These are phyloP conservation scores for Cajanus cajan DNA, from an alignment of 306 rosid species.

Conservation along the genomic window DNA sequence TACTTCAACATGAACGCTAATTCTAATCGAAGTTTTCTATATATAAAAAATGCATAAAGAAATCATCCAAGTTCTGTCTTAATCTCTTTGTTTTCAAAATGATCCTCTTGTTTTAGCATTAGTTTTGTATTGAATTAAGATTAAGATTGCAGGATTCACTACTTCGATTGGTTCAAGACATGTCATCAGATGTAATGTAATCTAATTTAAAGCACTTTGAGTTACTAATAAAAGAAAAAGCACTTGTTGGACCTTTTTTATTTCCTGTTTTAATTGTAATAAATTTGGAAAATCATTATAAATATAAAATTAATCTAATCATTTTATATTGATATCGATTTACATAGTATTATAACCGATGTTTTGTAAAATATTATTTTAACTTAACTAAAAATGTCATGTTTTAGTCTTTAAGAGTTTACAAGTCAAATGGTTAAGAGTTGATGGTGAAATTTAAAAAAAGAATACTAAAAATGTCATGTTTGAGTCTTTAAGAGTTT, in stretches of 20 bases:
- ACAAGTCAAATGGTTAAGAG: too few relatives aligned
- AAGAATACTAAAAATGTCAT: neutral
- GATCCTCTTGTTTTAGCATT: neutral
- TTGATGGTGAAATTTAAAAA: too few relatives aligned
- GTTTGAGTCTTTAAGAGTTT: neutral
- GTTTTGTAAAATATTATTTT: neutral
- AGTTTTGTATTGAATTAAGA: too few relatives aligned
- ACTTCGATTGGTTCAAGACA: neutral
- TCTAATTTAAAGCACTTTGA: neutral
- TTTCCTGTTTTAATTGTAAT: neutral
- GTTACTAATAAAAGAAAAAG: neutral
- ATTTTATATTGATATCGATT: too few relatives aligned
- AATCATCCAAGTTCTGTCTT: neutral
- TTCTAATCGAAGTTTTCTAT: too few relatives aligned
- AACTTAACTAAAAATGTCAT: neutral
- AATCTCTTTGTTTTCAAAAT: neutral
- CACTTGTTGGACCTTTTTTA: neutral
- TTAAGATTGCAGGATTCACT: neutral
- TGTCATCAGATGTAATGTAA: too few relatives aligned
- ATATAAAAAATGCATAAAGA: too few relatives aligned
- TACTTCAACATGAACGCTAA: too few relatives aligned
- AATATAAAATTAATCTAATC: neutral
- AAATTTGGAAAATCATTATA: neutral
- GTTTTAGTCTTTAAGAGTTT: neutral
- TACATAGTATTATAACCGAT: too few relatives aligned